Base-by-base conservation (phyloP, 768 basidiomycete species). In the Tulasnella sp. region DNA sequence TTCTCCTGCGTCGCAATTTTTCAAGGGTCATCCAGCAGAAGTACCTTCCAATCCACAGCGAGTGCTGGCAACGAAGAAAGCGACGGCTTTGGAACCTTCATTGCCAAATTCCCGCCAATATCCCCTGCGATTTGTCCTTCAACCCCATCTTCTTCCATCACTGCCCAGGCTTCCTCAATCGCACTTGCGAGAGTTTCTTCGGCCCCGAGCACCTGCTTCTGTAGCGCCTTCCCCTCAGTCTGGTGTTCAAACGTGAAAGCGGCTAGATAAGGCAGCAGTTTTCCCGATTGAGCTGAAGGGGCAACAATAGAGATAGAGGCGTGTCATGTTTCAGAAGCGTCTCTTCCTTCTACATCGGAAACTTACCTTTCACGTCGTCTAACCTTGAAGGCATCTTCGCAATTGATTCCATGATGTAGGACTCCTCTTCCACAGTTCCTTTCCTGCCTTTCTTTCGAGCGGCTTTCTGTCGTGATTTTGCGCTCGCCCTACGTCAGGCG, bases 341-440 rank as follows among this genome's bases (percentile, higher is more conserved):
- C n/a, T n/a, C n/a, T n/a, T n/a, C n/a, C n/a, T n/a, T n/a, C n/a
- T n/a, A n/a, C n/a, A 48, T 21, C 19, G 34, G 22, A 30, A 5
- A 64, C 76, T 45, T 66, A 90, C 90, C 78, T 73, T 81, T 84
- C 19, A 79, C 77, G 4, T 74, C 71, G 48, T 73, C 72, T 66
- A 89, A 82, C 42, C 84, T 73, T 11, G 73, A 74, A 17, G 81
- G 80, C 2, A 96, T 75, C 66, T 96, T 92, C 4, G 79, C 78
- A 60, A 94, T 71, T 2, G 90, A 92, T 57, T 78, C 83, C 42
- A 99, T 77, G 4, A 98, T 77, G 66, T 98, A 97, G 65, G 91
- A 89, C 72, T 96, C 92, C 70, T 98, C 96, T 66, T 94, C 92
- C 0, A 93, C 85, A 0, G 92, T 96, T 7, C 96, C 96, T 68